Base-by-base conservation (phyloP, 75 land plant species). In the Pseudotsuga menziesii region DNA sequence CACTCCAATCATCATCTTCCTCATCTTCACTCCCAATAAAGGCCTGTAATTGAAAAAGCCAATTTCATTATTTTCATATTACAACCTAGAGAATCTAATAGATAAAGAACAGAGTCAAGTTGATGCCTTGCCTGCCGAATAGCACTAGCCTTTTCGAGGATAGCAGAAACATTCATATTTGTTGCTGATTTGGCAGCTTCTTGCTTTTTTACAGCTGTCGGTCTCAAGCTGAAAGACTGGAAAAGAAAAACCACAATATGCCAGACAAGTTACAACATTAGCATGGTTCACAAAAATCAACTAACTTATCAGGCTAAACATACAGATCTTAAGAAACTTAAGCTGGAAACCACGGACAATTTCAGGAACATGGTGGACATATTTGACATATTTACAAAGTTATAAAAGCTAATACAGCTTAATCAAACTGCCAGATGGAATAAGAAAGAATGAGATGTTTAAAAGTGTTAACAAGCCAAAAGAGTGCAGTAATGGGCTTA, bases 101-200 rank as follows among this genome's bases (percentile, higher is more conserved):
- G 4, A 63, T 6, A 15, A 66, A 4, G 55, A 77, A 64, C 19
- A 67, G 6, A 12, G 57, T 48, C 55, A 83, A 58, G 41, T 2
- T n/a, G 7, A 22, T 6, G 27, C 16, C n/a, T 54, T 57, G 93
- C 99, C 99, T 92, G 93, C 80, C 99, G 94, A 56, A 96, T 94
- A 15, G 88, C 86, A 76, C 94, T 94, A 78, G 97, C 99, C 77
- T 96, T 96, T 85, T 94, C 93, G 87, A 96, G 81, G 58, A 96
- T 96, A 35, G 99, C 99, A 82, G 89, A 90, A 73, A 96, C 90
- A 55, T 89, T 96, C 55, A 96, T 78, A 78, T 92, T 94, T 64
- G 94, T 86, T 32, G 39, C 69, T 54, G 91, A 90, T 60, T 89
- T 87, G 35, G 86, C 83, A 44, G 87, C 73, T 77, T 66, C 93